phyloP scores from a whole-genome alignment of 441 rosid species.

The Capsella rubella region DNA sequence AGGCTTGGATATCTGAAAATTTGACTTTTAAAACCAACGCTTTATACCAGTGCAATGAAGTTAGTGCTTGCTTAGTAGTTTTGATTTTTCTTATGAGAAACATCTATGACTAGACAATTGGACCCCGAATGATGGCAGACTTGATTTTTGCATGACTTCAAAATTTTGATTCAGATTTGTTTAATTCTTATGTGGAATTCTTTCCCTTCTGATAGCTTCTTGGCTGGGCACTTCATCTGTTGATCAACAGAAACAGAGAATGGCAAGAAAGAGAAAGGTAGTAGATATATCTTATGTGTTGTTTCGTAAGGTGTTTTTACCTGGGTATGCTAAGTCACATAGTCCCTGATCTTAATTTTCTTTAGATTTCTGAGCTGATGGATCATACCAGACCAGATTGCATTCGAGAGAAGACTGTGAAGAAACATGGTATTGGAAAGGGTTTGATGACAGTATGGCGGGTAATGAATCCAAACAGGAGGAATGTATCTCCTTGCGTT shows the following conservation, averaged over 20 bases:
- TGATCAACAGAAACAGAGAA: constrained; percentile 50
- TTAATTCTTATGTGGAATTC: constrained; percentile 20
- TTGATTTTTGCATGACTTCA: constrained; percentile 11
- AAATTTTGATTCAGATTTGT: background rate
- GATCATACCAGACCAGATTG: constrained; percentile 38
- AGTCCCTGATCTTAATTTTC: constrained; percentile 26
- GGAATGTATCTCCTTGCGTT: constrained; percentile 60
- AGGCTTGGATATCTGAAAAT: constrained; percentile 2
- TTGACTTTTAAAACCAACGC: background rate
- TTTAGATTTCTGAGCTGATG: constrained; percentile 39
- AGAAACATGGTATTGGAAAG: constrained; percentile 92
- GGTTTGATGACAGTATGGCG: constrained; percentile 95
- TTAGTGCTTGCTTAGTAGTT: constrained; percentile 1
- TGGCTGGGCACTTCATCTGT: constrained; percentile 40
- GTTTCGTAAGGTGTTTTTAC: background rate
- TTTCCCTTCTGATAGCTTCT: constrained; percentile 53
- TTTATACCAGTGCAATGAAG: constrained; percentile 5
- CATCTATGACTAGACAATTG: background rate
- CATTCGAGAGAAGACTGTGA: constrained; percentile 44
- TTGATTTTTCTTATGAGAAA: background rate
- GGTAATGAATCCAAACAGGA: constrained; percentile 68
- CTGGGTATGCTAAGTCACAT: background rate
- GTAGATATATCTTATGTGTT: constrained; percentile 15
- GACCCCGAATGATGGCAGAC: background rate
- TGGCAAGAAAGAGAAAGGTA: constrained; percentile 80